phyloP scores from a whole-genome alignment of 2,329 filamentous ascomycete species.

The Ramularia collo-cygni region DNA sequence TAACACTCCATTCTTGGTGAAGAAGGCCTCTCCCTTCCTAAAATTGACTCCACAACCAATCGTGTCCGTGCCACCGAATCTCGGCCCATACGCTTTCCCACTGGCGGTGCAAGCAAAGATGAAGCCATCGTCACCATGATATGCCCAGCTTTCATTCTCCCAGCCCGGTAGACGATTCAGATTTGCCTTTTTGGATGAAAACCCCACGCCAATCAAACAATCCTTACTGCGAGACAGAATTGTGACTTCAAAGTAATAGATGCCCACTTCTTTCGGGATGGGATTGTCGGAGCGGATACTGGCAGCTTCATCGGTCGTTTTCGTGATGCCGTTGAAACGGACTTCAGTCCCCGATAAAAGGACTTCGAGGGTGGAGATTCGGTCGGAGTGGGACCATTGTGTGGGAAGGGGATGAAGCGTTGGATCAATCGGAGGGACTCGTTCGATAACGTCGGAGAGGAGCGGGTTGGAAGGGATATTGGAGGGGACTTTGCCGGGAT shows the following conservation, averaged over 20 bases:
- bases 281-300: conserved; percentile 75
- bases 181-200: conserved; percentile 52
- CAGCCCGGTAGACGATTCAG: conserved; percentile 57
- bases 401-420: conserved; percentile 58
- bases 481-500: conserved; percentile 2
- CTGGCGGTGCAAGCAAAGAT: conserved; percentile 54
- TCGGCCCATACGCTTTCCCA: conserved; percentile 53
- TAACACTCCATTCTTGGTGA: conserved; percentile 54
- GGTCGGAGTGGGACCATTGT: conserved; percentile 75
- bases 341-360: conserved; percentile 67
- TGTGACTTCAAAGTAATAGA: conserved; percentile 85
- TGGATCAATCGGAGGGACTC: conserved; percentile 41
- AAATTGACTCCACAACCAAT: conserved; percentile 62
- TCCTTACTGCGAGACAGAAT: conserved; percentile 62
- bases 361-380: conserved; percentile 66
- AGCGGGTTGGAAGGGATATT: conserved; percentile 30
- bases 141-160: conserved; percentile 60
- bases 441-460: conserved; percentile 75
- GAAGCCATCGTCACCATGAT: conserved; percentile 60
- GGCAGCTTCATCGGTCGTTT: conserved; percentile 66
- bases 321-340: conserved; percentile 49
- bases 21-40: conserved; percentile 54
- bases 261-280: conserved; percentile 83
- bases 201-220: conserved; percentile 51
- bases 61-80: conserved; percentile 52